Conservation (phyloP, 1,139 yeast species). For the Yamadazyma membranifaciens region DNA sequence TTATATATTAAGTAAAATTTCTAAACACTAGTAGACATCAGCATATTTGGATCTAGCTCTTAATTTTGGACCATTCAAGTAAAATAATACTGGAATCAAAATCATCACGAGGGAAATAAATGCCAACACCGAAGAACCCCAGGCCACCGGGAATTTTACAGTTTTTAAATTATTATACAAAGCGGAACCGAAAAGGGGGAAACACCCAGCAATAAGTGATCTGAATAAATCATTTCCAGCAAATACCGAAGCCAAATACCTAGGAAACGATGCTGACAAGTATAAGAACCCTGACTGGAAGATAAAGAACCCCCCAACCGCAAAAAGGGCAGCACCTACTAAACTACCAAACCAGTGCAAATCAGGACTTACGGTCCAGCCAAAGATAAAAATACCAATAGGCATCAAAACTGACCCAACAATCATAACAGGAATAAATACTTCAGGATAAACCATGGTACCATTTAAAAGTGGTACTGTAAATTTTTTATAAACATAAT, state of each 20-base stretch:
- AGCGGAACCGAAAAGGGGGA: slow-evolving; percentile 59
- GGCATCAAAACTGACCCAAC: slow-evolving; percentile 42
- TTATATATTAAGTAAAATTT: too few relatives aligned
- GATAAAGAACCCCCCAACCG: slow-evolving; percentile 36
- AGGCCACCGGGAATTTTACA: slow-evolving; percentile 51
- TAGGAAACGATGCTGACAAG: slow-evolving; percentile 31
- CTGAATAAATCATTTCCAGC: slow-evolving; percentile 56
- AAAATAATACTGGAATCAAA: slow-evolving; percentile 45
- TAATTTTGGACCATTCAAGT: slow-evolving; percentile 48
- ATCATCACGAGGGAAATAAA: slow-evolving; percentile 42
- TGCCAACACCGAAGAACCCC: slow-evolving; percentile 53
- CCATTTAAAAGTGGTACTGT: slow-evolving; percentile 24
- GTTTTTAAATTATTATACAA: slow-evolving; percentile 48
- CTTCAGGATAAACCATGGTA: slow-evolving; percentile 34
- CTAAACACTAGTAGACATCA: not conserved
- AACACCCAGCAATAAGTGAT: slow-evolving; percentile 55
- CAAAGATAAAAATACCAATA: slow-evolving; percentile 45
- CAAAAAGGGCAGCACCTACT: slow-evolving; percentile 40
- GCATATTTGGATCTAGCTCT: slow-evolving; percentile 48
- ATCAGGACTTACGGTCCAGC: slow-evolving; percentile 44
- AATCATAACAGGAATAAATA: slow-evolving; percentile 22
- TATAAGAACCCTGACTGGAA: slow-evolving; percentile 42
- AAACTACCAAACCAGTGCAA: slow-evolving; percentile 43
- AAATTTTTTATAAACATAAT: slow-evolving; percentile 20
- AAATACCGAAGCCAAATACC: slow-evolving; percentile 56